Base-by-base conservation (phyloP, 768 basidiomycete species). In the Termitomyces sp. region DNA sequence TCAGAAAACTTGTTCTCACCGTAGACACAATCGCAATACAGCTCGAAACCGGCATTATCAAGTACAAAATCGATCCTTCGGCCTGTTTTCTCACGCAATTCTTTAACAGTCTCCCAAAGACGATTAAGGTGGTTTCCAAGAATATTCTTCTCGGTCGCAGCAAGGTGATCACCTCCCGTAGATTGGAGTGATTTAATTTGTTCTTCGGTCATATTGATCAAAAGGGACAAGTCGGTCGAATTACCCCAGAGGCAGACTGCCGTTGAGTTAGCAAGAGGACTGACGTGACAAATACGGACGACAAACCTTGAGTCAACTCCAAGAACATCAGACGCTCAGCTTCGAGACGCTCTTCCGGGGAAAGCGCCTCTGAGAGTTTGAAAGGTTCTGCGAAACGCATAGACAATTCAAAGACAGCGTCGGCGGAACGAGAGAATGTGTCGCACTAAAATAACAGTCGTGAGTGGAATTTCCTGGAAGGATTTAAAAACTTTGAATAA, bases 151-250 rank as follows among this genome's bases (percentile, higher is more conserved):
- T 96, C 94, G 1, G 95, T 95, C 1, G 93, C 92, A 3, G 95
- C 95, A 45, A 98, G 86, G 60, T 93, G 86, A 46, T 94, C 95
- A n/a, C 94, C 93, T 12, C 95, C 95, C 18, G 95, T 96, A 14
- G 94, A 95, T 69, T 98, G 95, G n/a, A 97, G 80, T 46, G 88
- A 84, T 71, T 94, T 95, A 75, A 98, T 97, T 71, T 97, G 95
- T 32, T 97, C 95, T 73, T 98, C 95, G 7, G 91, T 91, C 95
- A 97, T 96, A 74, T 98, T 93, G 72, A 97, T 98, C 58, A 97
- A 80, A 37, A 98, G 81, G 2, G 94, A 96, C 50, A 97, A 79
- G 72, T 97, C 95, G 50, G 95, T 98, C 9, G 95, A 94, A 74
- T 98, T 97, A 16, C 95, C 95, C 95, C 95, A 97, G 13, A 96